phyloP scores from a whole-genome alignment of 2,329 filamentous ascomycete genomes.

The Microascus cirrosus region DNA sequence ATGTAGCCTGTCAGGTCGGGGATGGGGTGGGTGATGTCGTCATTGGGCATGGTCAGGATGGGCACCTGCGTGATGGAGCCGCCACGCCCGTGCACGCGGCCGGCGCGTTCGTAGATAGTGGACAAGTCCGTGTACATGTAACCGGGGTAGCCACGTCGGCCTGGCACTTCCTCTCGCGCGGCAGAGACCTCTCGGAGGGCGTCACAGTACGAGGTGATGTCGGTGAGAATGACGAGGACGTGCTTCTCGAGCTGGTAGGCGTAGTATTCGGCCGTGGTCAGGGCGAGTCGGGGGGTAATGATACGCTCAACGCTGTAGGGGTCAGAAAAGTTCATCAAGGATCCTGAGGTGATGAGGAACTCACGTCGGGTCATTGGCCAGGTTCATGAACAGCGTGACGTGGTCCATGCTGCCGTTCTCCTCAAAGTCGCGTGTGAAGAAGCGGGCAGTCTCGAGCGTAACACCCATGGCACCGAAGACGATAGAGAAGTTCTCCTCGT shows the following conservation, averaged over 20 bases:
- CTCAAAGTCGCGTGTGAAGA: slow-evolving; percentile 98
- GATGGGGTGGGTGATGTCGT: slow-evolving; percentile 98
- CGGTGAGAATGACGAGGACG: slow-evolving; percentile 95
- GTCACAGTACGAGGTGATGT: slow-evolving; percentile 96
- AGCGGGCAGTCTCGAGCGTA: slow-evolving; percentile 95
- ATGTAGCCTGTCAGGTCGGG: slow-evolving; percentile 98
- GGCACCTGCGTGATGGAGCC: slow-evolving; percentile 99
- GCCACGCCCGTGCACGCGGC: slow-evolving; percentile 92
- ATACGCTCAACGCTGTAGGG: slow-evolving; percentile 84
- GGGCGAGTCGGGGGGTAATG: slow-evolving; percentile 93
- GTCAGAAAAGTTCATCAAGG: neutral
- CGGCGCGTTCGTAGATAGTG: slow-evolving; percentile 98
- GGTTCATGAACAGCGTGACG: slow-evolving; percentile 93
- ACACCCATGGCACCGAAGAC: slow-evolving; percentile 99
- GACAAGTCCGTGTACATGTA: slow-evolving; percentile 99
- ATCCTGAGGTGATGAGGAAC: neutral
- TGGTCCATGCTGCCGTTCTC: slow-evolving; percentile 98
- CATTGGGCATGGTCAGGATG: slow-evolving; percentile 98
- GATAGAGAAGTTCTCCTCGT: slow-evolving; percentile 99
- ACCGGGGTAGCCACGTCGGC: slow-evolving; percentile 98
- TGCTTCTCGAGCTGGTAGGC: slow-evolving; percentile 99
- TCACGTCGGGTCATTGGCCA: slow-evolving; percentile 96
- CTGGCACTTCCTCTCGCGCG: slow-evolving; percentile 95
- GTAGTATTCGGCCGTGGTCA: slow-evolving; percentile 99
- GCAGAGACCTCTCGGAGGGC: slow-evolving; percentile 97